Evolutionary conservation across 352 stramenopile species (phyloP).

Genomic region (Phytophthora pinifolia): DNA sequence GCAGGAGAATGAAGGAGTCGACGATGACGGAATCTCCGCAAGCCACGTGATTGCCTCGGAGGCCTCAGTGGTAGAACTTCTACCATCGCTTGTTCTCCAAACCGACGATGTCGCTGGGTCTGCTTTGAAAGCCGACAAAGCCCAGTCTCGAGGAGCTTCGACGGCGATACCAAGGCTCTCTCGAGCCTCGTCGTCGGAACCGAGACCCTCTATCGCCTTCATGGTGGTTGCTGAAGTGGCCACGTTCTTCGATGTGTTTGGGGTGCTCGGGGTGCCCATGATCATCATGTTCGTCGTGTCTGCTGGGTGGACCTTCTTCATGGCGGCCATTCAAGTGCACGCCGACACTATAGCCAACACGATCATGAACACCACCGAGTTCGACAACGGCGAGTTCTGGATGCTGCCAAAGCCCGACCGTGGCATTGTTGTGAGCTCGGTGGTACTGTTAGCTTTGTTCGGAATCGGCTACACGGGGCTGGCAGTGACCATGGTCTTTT

Average conservation of each 20-base stretch:
- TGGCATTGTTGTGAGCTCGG: conserved; percentile 10
- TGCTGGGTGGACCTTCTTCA: conserved; percentile 20
- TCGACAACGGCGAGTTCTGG: conserved; percentile 44
- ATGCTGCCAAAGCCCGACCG: conserved; percentile 20
- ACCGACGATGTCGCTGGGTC: conserved; percentile 9
- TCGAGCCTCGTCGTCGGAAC: not conserved
- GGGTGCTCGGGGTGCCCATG: conserved; percentile 32
- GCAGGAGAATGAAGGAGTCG: not conserved
- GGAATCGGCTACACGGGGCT: conserved; percentile 26
- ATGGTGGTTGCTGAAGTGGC: conserved; percentile 1
- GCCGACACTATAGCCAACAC: conserved; percentile 27
- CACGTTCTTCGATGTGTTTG: conserved; percentile 29
- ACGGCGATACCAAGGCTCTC: not conserved
- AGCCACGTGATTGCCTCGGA: not conserved
- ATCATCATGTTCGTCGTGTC: conserved; percentile 30
- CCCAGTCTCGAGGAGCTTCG: not conserved
- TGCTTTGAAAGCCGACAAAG: conserved; percentile 7
- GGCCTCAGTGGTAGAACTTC: not conserved
- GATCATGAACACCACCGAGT: conserved; percentile 25
- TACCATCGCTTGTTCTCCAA: not conserved
- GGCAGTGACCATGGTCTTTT: conserved; percentile 28
- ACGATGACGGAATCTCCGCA: not conserved
- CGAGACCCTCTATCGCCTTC: not conserved
- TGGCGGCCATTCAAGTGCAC: conserved; percentile 30
- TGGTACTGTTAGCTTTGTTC: conserved; percentile 21